A percentile compares a stretch with the other conserved stretches of the same genome.
phyloP scores from a whole-genome alignment of 352 stramenopile species.

The Pythium coloratum region DNA sequence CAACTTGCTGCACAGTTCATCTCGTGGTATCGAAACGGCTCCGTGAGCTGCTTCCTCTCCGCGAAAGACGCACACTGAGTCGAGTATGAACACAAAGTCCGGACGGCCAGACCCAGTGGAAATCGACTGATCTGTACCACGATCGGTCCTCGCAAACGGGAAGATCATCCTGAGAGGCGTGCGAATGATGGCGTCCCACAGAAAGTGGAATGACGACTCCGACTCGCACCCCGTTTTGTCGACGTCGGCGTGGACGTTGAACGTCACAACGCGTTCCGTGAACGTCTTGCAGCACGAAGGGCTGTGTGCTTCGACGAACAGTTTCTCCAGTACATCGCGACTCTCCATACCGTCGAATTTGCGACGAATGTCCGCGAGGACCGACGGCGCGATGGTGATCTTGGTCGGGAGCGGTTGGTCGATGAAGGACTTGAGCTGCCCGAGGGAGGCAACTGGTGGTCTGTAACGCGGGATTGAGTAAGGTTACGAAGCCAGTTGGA shows the following conservation, averaged over 20 bases:
- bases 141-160: no score
- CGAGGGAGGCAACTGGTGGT: background rate
- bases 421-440: background rate
- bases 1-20: background rate
- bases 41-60: background rate
- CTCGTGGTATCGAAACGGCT: background rate
- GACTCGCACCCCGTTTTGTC: no score
- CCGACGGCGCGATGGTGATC: background rate
- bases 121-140: background rate
- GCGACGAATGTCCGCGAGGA: background rate
- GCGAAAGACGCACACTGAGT: background rate
- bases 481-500: background rate
- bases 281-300: background rate
- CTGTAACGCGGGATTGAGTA: background rate
- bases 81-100: background rate
- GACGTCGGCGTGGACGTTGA: background rate
- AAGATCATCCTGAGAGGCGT: background rate
- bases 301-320: background rate
- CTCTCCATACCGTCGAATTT: background rate
- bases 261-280: background rate
- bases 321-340: background rate
- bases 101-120: background rate
- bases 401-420: background rate
- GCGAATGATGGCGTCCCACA: background rate
- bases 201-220: background rate